phyloP scores from a whole-genome alignment of 1,139 yeast genomes.

The Saccharomyces hybrid region DNA sequence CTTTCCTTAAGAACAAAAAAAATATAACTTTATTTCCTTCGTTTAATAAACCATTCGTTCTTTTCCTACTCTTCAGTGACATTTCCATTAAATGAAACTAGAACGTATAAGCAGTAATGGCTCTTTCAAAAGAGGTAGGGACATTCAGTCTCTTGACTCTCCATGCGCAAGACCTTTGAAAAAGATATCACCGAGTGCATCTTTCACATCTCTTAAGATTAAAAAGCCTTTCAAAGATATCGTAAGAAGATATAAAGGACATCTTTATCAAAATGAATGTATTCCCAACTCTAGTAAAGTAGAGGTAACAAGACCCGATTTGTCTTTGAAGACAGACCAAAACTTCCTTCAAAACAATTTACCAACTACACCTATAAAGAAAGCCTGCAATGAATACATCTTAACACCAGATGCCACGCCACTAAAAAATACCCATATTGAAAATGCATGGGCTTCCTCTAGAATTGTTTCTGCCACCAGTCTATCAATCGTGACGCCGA shows the following conservation, averaged over 20 bases:
- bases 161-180: slow-evolving; percentile 9
- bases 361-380: not conserved
- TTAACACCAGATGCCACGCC: slow-evolving; percentile 13
- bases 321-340: not conserved
- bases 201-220: not conserved
- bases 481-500: not conserved
- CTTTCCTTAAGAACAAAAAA: not conserved
- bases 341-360: not conserved
- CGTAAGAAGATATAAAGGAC: not conserved
- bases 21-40: not conserved
- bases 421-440: not conserved
- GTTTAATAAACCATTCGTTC: not conserved
- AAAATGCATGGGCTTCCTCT: not conserved
- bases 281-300: not conserved
- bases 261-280: not conserved
- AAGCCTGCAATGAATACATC: not conserved
- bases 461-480: not conserved
- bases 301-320: not conserved
- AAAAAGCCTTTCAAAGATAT: slow-evolving; percentile 3
- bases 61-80: not conserved
- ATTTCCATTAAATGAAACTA: not conserved
- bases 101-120: slow-evolving; percentile 2
- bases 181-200: slow-evolving; percentile 9
- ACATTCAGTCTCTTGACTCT: slow-evolving; percentile 10
- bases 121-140: slow-evolving; percentile 26